Evolutionary conservation across 2,329 filamentous ascomycete species (phyloP).

Genomic region (Domatiomyces globalis): DNA sequence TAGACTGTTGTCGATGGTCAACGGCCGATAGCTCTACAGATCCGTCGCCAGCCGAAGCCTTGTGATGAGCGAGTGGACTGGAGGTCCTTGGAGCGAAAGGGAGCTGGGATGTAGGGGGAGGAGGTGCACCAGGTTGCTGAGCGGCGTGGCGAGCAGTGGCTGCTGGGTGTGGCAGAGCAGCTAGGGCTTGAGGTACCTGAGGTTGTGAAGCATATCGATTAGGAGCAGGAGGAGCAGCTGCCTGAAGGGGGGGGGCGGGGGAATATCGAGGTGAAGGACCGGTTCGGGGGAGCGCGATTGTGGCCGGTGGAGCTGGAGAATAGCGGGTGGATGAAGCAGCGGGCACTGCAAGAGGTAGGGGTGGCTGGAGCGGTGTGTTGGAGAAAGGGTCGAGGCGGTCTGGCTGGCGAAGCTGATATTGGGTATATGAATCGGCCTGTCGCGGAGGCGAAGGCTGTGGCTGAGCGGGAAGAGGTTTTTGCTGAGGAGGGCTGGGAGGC

Average conservation of each 20-base stretch:
- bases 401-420: conserved; percentile 22
- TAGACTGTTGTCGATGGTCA: conserved; percentile 4
- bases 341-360: conserved; percentile 21
- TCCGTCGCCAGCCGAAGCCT: conserved; percentile 9
- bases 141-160: conserved; percentile 27
- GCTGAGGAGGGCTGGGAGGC: conserved; percentile 10
- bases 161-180: conserved; percentile 14
- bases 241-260: conserved; percentile 28
- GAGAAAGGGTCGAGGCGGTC: conserved; percentile 24
- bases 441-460: conserved; percentile 11
- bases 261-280: conserved; percentile 30
- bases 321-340: conserved; percentile 29
- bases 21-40: background rate
- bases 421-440: conserved; percentile 17
- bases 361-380: conserved; percentile 15
- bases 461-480: conserved; percentile 15
- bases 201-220: conserved; percentile 19
- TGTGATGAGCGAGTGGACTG: conserved; percentile 46
- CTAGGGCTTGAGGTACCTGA: conserved; percentile 13
- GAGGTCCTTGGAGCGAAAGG: conserved; percentile 50
- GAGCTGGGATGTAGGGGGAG: conserved; percentile 23
- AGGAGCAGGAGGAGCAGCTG: conserved; percentile 1
- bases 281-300: conserved; percentile 22
- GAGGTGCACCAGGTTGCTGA: conserved; percentile 22
- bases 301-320: conserved; percentile 31